phyloP scores from a whole-genome alignment of 768 basidiomycete genomes.

The Kwoniella dejecticola region DNA sequence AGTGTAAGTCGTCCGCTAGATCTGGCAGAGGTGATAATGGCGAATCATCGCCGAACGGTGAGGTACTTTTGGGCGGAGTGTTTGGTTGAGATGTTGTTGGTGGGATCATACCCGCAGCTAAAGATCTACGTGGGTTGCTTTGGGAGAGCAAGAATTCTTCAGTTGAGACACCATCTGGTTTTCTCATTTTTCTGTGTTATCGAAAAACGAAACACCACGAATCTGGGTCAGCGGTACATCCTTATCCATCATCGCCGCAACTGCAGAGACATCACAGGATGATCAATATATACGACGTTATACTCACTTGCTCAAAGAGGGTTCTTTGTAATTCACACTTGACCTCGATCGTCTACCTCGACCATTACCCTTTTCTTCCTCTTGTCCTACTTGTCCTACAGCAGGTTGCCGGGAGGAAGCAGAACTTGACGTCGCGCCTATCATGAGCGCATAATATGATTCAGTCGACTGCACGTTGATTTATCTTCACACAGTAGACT shows the following conservation, averaged over 20 bases:
- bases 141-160: conserved; percentile 25
- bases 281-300: too few species aligned
- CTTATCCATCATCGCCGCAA: too few species aligned
- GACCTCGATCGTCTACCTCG: conserved; percentile 37
- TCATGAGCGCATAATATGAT: too few species aligned
- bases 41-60: not conserved
- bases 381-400: not conserved
- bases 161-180: conserved; percentile 43
- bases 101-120: not conserved
- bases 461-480: too few species aligned
- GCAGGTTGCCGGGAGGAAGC: not conserved
- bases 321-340: conserved; percentile 54
- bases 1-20: too few species aligned
- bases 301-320: conserved; percentile 50
- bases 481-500: not conserved
- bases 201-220: not conserved
- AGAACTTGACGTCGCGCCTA: conserved; percentile 1
- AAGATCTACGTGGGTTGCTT: conserved; percentile 11
- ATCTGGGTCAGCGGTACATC: too few species aligned
- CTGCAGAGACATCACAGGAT: too few species aligned
- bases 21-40: not conserved
- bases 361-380: conserved; percentile 8
- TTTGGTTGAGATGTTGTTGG: not conserved
- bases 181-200: conserved; percentile 49
- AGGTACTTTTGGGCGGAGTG: conserved; percentile 5